Percentiles rank a stretch among this genome's conserved stretches.
phyloP scores from a whole-genome alignment of 1,284 basidiomycete species.

The Marasmius fiardii region DNA sequence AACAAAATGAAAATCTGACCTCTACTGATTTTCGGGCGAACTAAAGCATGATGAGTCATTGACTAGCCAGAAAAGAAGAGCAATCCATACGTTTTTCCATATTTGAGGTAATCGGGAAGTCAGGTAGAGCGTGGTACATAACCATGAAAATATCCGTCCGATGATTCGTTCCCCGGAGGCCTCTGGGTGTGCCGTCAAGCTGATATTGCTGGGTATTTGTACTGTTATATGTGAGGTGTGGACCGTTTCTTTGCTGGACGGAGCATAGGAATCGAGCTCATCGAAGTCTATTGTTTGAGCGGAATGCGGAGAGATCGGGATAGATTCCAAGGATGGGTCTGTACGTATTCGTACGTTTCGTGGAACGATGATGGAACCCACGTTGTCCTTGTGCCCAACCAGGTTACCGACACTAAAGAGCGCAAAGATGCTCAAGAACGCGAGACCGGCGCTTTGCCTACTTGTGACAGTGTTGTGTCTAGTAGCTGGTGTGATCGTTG shows the following conservation, averaged over 20 bases:
- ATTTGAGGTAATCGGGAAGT: constrained; percentile 93
- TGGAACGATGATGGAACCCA: neutral
- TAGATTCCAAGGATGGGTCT: neutral
- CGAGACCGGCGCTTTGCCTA: constrained; percentile 62
- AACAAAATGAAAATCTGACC: constrained; percentile 32
- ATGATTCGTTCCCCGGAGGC: constrained; percentile 57
- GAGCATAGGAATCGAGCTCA: neutral
- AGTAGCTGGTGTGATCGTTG: constrained; percentile 19
- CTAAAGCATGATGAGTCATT: constrained; percentile 35
- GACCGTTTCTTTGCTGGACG: constrained; percentile 16
- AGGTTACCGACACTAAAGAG: constrained; percentile 64
- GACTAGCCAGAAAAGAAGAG: constrained; percentile 1
- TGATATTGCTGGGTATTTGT: neutral
- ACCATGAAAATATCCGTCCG: constrained; percentile 89
- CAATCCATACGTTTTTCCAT: constrained; percentile 89
- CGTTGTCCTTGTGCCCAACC: constrained; percentile 19
- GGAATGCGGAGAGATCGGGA: constrained; percentile 16
- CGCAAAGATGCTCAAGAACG: constrained; percentile 69
- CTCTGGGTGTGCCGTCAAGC: constrained; percentile 13
- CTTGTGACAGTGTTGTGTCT: constrained; percentile 54
- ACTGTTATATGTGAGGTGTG: neutral
- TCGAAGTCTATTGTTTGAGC: neutral
- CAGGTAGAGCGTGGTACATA: constrained; percentile 87
- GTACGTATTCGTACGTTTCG: neutral
- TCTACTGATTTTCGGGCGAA: constrained; percentile 89